Evolutionary conservation across 2,329 filamentous ascomycete species (phyloP), one percentile per base, ranked within the genome.

Genomic region (Nemania sp.): DNA sequence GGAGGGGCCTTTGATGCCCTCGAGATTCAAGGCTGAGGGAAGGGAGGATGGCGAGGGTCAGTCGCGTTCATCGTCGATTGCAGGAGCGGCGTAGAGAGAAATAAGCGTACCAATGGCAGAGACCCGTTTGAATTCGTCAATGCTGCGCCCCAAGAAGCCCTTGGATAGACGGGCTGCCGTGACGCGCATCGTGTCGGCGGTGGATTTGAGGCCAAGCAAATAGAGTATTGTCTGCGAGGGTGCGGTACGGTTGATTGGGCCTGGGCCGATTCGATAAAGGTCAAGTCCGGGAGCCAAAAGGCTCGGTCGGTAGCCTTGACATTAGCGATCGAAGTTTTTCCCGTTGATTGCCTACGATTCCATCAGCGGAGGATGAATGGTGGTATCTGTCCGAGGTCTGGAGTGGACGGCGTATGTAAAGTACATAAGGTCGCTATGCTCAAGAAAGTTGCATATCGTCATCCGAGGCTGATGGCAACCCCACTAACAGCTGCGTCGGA

Each of bases 1-100:
- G 1, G 80, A 81, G 21, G 90, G 85, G 25, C 82, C 83, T 67
- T 85, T 87, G 69, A 92, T 80, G 51, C 83, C 88, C 76, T 93
- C 89, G 67, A 90, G 80, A 54, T 83, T 89, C 65, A 90, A 75
- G 39, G 85, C 90, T 92, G 45, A 65, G 50, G n/a, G 50, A 32
- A 18, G 39, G 17, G 57, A 35, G 10, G 13, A 35, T 1, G 10
- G 13, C 15, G 35, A 39, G 35, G 15, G 11, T 4, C 4, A 39
- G 35, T n/a, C 15, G 4, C 5, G 3, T 39, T n/a, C 15, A n/a
- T n/a, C n/a, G n/a, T 39, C 35, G 10, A 39, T 39, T n/a, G 35
- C 5, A 39, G 15, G 11, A 11, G 34, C 13, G 7, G 2, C 34
- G 20, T 54, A 51, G 25, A 20, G 11, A 39, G 3, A 40, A 29